Percentiles rank a stretch among this genome's conserved stretches.
Conservation (phyloP, 2,329 filamentous ascomycete species). For the Alternaria triticimaculans region DNA sequence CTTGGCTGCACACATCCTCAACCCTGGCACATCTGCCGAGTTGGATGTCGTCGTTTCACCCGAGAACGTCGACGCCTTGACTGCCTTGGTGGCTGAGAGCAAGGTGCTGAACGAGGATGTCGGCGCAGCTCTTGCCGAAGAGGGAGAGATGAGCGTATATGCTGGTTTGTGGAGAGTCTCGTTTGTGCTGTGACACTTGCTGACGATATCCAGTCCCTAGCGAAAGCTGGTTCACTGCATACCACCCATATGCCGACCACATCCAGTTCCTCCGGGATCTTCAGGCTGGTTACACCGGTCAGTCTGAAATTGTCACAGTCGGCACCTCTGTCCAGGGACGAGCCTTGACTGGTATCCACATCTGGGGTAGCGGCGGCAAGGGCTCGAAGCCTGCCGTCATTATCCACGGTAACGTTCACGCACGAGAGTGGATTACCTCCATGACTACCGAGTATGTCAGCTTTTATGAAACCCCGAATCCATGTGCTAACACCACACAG, state of each 20-base stretch:
- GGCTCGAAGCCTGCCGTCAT: conserved; percentile 46
- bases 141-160: conserved; percentile 36
- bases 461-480: neutral
- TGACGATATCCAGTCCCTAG: conserved; percentile 33
- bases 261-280: conserved; percentile 43
- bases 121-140: conserved; percentile 41
- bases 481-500: conserved; percentile 2
- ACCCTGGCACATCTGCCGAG: conserved; percentile 35
- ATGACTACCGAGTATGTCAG: conserved; percentile 31
- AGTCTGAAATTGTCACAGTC: conserved; percentile 44
- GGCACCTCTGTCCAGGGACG: conserved; percentile 44
- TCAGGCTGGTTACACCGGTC: conserved; percentile 38
- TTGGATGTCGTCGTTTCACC: conserved; percentile 47
- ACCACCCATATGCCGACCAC: conserved; percentile 46
- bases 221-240: conserved; percentile 47
- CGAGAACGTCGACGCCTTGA: conserved; percentile 40
- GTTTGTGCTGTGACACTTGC: neutral
- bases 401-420: conserved; percentile 46
- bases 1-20: conserved; percentile 42
- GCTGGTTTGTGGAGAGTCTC: conserved; percentile 30
- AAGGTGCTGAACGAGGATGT: conserved; percentile 45
- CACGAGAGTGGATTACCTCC: conserved; percentile 47
- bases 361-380: conserved; percentile 48
- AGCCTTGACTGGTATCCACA: conserved; percentile 45
- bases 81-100: conserved; percentile 32